These are phyloP conservation scores for Tricholoma hemisulphureum DNA, from an alignment of 768 basidiomycete genomes.

Conservation along the genomic window DNA sequence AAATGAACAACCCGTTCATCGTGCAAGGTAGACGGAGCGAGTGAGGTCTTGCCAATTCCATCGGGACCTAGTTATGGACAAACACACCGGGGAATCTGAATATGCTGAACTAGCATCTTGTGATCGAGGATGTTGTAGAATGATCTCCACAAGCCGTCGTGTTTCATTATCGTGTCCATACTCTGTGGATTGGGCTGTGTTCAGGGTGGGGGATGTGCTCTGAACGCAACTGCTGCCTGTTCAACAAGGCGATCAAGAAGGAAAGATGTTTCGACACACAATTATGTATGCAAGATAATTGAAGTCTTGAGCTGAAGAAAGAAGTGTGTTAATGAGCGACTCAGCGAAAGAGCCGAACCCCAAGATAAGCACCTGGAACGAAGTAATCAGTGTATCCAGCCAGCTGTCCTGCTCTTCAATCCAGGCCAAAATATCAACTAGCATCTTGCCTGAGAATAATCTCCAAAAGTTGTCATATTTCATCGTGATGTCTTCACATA, in stretches of 20 bases:
- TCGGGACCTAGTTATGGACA: constrained; percentile 31
- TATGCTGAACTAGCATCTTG: neutral
- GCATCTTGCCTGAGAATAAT: constrained; percentile 4
- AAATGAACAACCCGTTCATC: constrained; percentile 19
- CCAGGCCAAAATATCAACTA: too few species aligned
- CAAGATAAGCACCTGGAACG: too few species aligned
- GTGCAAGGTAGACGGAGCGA: constrained; percentile 26
- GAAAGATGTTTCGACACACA: neutral
- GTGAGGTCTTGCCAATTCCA: constrained; percentile 33
- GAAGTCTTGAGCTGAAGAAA: neutral
- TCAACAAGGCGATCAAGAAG: neutral
- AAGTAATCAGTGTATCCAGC: too few species aligned
- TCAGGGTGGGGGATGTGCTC: neutral
- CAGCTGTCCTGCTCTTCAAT: too few species aligned
- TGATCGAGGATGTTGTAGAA: constrained; percentile 10
- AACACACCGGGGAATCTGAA: neutral
- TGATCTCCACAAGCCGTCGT: constrained; percentile 12
- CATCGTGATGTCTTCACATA: constrained; percentile 24
- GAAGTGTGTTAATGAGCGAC: neutral
- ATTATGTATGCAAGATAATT: neutral
- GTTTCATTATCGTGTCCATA: constrained; percentile 26
- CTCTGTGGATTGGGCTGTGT: constrained; percentile 21
- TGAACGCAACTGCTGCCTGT: neutral
- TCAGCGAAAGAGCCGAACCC: too few species aligned
- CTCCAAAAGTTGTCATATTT: constrained; percentile 19